Percentiles rank a stretch among this genome's conserved stretches.
These are phyloP conservation scores for Camellia japonica DNA, from an alignment of 148 eudicot genomes.

Conservation along the genomic window DNA sequence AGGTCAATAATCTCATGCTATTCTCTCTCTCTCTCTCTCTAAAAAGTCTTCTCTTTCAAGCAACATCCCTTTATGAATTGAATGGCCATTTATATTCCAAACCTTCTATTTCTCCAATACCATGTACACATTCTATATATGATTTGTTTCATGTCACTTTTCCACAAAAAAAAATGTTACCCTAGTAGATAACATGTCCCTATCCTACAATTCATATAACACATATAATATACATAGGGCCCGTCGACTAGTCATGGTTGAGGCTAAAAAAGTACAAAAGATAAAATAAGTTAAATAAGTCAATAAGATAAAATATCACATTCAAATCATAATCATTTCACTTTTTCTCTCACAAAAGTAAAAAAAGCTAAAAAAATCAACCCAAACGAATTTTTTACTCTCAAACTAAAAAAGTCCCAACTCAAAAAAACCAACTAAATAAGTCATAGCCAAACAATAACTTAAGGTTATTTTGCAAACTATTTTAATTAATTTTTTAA, in stretches of 20 bases:
- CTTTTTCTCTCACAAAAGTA: too few relatives aligned
- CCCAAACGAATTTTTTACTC: too few relatives aligned
- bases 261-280: not conserved
- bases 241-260: too few relatives aligned
- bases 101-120: conserved; percentile 13
- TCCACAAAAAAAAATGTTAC: conserved; percentile 10
- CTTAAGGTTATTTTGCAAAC: too few relatives aligned
- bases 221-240: not conserved
- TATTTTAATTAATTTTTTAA: too few relatives aligned
- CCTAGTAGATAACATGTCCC: conserved; percentile 17
- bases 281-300: not conserved
- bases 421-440: too few relatives aligned
- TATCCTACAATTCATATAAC: not conserved
- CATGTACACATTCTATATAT: conserved; percentile 12
- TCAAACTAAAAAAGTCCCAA: too few relatives aligned
- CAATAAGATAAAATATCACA: too few relatives aligned
- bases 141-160: not conserved
- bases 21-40: not conserved
- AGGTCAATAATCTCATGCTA: conserved; percentile 23
- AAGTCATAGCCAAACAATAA: too few relatives aligned
- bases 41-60: conserved; percentile 8
- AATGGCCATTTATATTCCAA: conserved; percentile 3
- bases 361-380: too few relatives aligned
- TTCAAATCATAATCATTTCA: too few relatives aligned
- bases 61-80: conserved; percentile 12